Base-by-base conservation (phyloP, 805 yeast species). In the Candida jianshihensis region DNA sequence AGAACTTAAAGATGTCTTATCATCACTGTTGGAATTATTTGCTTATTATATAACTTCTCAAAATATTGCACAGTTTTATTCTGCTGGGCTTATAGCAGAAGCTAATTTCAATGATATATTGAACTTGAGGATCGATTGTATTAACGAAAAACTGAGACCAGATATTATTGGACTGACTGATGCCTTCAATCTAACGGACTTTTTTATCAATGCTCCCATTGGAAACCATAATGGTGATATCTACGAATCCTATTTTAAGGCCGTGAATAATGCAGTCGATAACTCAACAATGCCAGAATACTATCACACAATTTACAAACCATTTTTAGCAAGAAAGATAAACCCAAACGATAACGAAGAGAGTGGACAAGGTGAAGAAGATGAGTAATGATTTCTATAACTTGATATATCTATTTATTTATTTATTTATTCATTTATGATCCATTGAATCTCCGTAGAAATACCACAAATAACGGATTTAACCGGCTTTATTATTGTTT, bases 181-280 rank as follows among this genome's bases (percentile, higher is more conserved):
- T 60, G 71, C 94, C 1, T 88, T 88, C 68, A 75, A 81, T 57
- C 67, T 82, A 43, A 73, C 84, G 20, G 95, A 88, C 61, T 80
- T 71, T 56, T 73, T 81, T 64, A 68, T 88, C 51, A 82, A 86
- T 57, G 75, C 95, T 1, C 78, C 89, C n/a, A 74, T 88, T 41
- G 96, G 96, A 22, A 70, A 67, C 36, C 78, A 72, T 58, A 79
- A 83, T 49, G 96, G 96, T 36, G 80, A 86, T 55, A 76, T 83
- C 32, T 88, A 88, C 60, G 78, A 78, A 48, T 75, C 83, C 51
- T 86, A 86, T 62, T 81, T 81, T 44, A 75, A 78, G 52, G 73
- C 74, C 33, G 75, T 78, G 12, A 56, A 61, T 38, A 20, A 63
- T 59, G 39, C 74, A 66, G 60, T 43, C n/a, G 50, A 43, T n/a